Evolutionary conservation across 441 rosid genomes (phyloP).

Genomic region (Isatis lusitanica): DNA sequence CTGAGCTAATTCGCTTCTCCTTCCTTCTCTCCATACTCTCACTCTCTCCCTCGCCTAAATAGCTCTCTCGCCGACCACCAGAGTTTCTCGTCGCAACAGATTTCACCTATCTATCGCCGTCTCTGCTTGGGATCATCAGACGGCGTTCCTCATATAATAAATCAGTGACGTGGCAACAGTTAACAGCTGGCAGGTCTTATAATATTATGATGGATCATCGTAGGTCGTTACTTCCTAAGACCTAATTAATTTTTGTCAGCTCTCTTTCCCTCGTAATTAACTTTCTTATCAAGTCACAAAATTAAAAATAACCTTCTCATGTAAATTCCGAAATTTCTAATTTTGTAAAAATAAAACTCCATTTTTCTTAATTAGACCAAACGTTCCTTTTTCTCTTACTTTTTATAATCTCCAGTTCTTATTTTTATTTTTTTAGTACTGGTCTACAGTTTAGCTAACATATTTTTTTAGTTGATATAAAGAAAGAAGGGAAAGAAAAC

Average conservation of each 20-base stretch:
- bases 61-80: not conserved
- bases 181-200: not conserved
- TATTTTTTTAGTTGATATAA: no score
- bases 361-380: not conserved
- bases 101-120: not conserved
- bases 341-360: no score
- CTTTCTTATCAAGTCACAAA: no score
- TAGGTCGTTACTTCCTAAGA: not conserved
- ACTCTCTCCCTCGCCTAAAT: not conserved
- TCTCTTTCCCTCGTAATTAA: not conserved
- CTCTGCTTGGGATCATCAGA: not conserved
- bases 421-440: no score
- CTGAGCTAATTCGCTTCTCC: constrained; percentile 11
- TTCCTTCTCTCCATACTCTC: constrained; percentile 14
- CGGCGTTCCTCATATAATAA: not conserved
- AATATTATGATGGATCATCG: not conserved
- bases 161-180: constrained; percentile 17
- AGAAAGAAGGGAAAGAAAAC: no score
- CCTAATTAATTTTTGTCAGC: not conserved
- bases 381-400: not conserved
- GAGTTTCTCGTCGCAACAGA: not conserved
- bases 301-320: not conserved
- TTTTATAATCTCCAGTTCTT: no score
- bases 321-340: not conserved
- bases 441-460: no score